These are phyloP conservation scores for Xylariales sp. DNA, from an alignment of 2,329 filamentous ascomycete species.

Conservation along the genomic window DNA sequence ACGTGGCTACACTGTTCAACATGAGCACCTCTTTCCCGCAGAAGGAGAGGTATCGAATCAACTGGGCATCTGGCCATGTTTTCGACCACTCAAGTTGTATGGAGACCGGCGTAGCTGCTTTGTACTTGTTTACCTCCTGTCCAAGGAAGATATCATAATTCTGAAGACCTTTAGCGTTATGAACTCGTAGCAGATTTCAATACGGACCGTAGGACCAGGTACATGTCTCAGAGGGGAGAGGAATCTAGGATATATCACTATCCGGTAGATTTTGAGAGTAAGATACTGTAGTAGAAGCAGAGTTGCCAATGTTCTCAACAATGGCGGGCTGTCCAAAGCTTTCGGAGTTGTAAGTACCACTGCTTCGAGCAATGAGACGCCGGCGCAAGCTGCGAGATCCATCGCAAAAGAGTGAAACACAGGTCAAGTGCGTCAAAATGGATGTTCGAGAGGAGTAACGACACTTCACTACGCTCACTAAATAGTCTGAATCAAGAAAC, in stretches of 20 bases:
- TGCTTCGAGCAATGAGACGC: not conserved
- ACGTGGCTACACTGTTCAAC: slow-evolving; percentile 30
- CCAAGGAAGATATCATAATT: slow-evolving; percentile 35
- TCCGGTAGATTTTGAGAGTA: slow-evolving; percentile 26
- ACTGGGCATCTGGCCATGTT: slow-evolving; percentile 27
- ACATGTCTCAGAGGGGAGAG: slow-evolving; percentile 39
- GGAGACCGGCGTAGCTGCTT: slow-evolving; percentile 21
- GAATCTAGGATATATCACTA: slow-evolving; percentile 37
- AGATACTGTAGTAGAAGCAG: slow-evolving; percentile 15
- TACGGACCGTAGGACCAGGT: slow-evolving; percentile 38
- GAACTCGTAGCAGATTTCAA: too few species aligned
- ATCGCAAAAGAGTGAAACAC: not conserved
- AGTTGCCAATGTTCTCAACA: not conserved
- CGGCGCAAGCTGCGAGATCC: not conserved
- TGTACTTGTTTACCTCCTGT: slow-evolving; percentile 30
- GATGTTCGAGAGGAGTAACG: too few species aligned
- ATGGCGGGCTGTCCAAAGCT: not conserved
- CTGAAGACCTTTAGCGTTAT: slow-evolving; percentile 36
- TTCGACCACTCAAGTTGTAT: slow-evolving; percentile 28
- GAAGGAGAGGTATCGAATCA: slow-evolving; percentile 34
- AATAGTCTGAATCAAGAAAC: too few species aligned
- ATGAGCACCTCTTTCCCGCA: slow-evolving; percentile 32
- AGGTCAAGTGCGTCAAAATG: too few species aligned
- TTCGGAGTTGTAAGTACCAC: not conserved
- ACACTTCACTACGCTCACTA: too few species aligned